Base-by-base conservation (phyloP, 768 basidiomycete genomes). In the Leccinum broughii region DNA sequence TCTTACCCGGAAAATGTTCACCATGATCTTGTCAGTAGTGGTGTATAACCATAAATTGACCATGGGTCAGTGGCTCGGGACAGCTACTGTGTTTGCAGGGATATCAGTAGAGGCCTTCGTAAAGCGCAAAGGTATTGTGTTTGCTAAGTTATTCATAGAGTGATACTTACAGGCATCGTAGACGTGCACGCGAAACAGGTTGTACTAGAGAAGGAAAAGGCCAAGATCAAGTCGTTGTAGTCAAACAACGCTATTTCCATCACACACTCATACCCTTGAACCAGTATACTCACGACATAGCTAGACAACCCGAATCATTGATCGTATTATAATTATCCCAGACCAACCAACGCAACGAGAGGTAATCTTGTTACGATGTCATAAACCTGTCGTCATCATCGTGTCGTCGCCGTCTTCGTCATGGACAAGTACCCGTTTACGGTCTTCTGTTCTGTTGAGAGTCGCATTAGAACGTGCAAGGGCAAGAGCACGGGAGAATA, bases 1-100 rank as follows among this genome's bases (percentile, higher is more conserved):
- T 4, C 82, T 99, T 57, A 98, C 97, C 14, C 83, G 97, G 58
- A 98, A 98, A 77, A 79, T 99, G 73, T 95, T 97, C 75, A 98
- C 97, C 9, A 99, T 99, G 95, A 80, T 99, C 15, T 81, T 99
- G 46, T 96, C 93, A 17, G 95, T 99, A 7, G 72, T 95, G 28
- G 83, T 98, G 1, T 98, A 97, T 71, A 88, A 91, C 67, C 97
- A 98, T 75, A 84, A 78, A 63, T 79, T 99, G 56, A 87, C 89
- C 0, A 51, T 71, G 2, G 95, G 95, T 2, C 97, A 98, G 73
- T 98, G 96, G 97, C 68, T 84, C 4, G 97, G 97, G n/a, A 87
- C 95, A 0, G 88, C 76, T 3, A 85, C 95, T 20, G 97, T 98
- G 2, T 98, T 99, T 74, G 86, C 86, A n/a, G 97, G 95, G 2